Base-by-base conservation (phyloP, 2,329 filamentous ascomycete species). In the Exophiala sideris region DNA sequence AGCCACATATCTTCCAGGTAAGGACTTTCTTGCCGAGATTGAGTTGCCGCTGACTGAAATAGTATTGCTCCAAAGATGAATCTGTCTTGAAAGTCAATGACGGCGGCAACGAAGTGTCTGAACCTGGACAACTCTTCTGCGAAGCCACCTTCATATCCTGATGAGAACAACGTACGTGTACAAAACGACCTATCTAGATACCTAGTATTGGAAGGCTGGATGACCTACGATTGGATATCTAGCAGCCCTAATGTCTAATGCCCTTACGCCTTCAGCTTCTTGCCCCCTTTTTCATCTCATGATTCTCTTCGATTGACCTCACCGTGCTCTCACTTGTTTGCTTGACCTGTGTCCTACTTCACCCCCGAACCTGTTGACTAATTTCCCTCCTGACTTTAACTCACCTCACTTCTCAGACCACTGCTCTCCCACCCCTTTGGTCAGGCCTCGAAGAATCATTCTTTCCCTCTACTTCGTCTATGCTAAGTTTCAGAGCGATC, bases 1-100 rank as follows among this genome's bases (percentile, higher is more conserved):
- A 91, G 77, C 94, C 94, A 4, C 99, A 96, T 72, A 97, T 99
- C 65, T 99, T 96, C 75, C 94, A 95, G 80, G 89, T 91, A 72
- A 62, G 79, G 14, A n/a, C 14, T n/a, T 20, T 46, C 20, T 39
- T 16, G 5, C 16, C 6, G 10, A 4, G 10, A 20, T 32, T 38
- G 45, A 54, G 10, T 3, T 24, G 41, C 9, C n/a, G 21, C 41
- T 44, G 41, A 44, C 41, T 20, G 16, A 29, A n/a, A 29, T 61
- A 96, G 87, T 97, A 86, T 72, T 79, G 79, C 14, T 87, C 88
- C 34, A 74, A 76, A 57, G 73, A 79, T 54, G 82, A 82, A 66
- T 79, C 89, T 53, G 82, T 82, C 12, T 75, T 99, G 63, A 92
- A 94, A 78, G 67, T 99, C 64, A 94, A 91, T 73, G 79, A 92